Percentiles rank a stretch among this genome's conserved stretches.
Conservation (phyloP, 306 rosid species). For the Prunus salicina region DNA sequence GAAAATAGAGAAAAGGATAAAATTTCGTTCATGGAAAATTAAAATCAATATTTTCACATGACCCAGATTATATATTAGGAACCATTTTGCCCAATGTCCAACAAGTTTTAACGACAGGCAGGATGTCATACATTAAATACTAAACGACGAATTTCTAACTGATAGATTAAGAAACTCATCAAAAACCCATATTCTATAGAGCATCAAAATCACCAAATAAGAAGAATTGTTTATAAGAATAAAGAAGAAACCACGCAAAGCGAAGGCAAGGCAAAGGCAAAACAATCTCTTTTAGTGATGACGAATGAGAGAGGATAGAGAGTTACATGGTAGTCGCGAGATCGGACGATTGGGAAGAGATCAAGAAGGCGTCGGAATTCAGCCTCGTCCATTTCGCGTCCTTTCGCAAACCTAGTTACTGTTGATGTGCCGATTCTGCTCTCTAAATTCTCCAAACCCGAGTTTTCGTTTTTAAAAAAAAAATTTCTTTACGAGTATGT, state of each 20-base stretch:
- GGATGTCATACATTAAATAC: neutral
- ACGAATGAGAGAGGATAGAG: conserved; percentile 12
- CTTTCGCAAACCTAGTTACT: neutral
- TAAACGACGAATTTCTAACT: neutral
- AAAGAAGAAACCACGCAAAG: neutral
- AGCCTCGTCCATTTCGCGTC: conserved; percentile 59
- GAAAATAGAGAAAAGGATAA: neutral
- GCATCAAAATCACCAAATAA: neutral
- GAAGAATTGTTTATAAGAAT: neutral
- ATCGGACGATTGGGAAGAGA: conserved; percentile 78
- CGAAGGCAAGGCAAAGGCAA: neutral
- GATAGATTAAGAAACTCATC: neutral
- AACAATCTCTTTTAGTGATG: neutral
- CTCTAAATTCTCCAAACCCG: neutral
- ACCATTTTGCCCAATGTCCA: neutral
- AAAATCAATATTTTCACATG: neutral
- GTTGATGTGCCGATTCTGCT: neutral
- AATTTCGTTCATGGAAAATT: neutral
- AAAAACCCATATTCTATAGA: neutral
- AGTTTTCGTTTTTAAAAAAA: neutral
- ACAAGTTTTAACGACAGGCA: neutral
- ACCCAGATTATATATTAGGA: neutral
- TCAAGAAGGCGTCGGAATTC: conserved; percentile 79
- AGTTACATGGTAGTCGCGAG: conserved; percentile 64
- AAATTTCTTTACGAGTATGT: no score